Conservation (phyloP, 169 alveolate genomes). For the Prorocentrum cordatum region DNA sequence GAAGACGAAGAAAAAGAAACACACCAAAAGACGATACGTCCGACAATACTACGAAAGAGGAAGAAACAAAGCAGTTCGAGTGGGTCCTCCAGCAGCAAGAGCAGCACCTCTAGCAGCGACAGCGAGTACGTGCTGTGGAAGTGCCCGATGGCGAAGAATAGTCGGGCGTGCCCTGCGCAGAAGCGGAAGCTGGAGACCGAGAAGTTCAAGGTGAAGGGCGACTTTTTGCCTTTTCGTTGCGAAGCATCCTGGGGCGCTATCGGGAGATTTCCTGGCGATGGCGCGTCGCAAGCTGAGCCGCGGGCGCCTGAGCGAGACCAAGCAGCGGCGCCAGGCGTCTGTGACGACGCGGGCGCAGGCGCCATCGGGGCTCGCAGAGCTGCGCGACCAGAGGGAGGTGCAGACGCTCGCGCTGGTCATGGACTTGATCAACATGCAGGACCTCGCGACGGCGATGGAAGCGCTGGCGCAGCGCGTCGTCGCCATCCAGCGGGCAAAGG, state of each 20-base stretch:
- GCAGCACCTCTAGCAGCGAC: too few relatives aligned
- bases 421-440: neutral
- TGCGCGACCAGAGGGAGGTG: conserved; percentile 6
- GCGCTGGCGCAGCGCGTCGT: neutral
- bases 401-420: conserved; percentile 13
- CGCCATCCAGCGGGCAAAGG: neutral
- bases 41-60: too few relatives aligned
- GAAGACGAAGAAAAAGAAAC: too few relatives aligned
- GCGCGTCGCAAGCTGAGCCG: neutral
- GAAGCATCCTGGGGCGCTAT: neutral
- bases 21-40: too few relatives aligned
- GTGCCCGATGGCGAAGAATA: too few relatives aligned
- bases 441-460: conserved; percentile 18
- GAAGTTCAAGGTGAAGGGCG: neutral
- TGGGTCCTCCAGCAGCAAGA: too few relatives aligned
- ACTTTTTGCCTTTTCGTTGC: neutral
- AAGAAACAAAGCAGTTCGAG: too few relatives aligned
- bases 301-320: neutral
- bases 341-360: neutral
- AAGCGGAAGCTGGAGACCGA: neutral
- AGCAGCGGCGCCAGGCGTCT: conserved; percentile 8
- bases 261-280: conserved; percentile 3
- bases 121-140: too few relatives aligned
- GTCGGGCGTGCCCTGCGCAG: too few relatives aligned
- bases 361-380: conserved; percentile 10